Evolutionary conservation across 495 filamentous ascomycete genomes (phyloP).

Genomic region (Podospora anserina): DNA sequence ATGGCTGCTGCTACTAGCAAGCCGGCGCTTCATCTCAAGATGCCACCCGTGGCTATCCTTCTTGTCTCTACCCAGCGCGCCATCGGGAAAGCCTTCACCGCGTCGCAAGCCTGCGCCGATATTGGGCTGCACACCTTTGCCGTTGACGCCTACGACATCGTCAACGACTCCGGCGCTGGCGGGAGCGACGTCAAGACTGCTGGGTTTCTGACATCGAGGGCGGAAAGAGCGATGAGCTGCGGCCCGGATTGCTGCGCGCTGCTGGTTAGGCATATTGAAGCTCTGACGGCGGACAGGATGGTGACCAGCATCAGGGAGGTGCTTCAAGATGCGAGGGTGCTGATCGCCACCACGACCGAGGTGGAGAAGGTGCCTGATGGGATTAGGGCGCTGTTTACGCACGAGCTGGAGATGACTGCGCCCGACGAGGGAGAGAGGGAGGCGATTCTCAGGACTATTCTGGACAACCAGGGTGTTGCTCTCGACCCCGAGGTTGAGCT

Average conservation of each 20-base stretch:
- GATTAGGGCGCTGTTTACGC: constrained; percentile 85
- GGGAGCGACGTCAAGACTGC: constrained; percentile 92
- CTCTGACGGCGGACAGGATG: constrained; percentile 86
- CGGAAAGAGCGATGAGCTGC: constrained; percentile 83
- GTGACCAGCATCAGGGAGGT: constrained; percentile 77
- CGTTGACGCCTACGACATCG: constrained; percentile 89
- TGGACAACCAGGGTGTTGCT: constrained; percentile 68
- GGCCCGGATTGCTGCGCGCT: constrained; percentile 79
- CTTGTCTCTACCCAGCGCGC: constrained; percentile 85
- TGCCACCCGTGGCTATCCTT: constrained; percentile 85
- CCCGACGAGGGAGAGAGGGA: constrained; percentile 92
- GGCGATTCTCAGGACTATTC: constrained; percentile 73
- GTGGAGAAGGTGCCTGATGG: constrained; percentile 90
- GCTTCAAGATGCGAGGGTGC: constrained; percentile 64
- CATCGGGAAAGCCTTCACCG: constrained; percentile 81
- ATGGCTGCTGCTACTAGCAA: constrained; percentile 85
- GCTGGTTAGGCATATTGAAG: constrained; percentile 82
- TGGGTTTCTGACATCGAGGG: constrained; percentile 78
- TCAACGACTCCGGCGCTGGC: constrained; percentile 80
- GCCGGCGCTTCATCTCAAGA: constrained; percentile 75
- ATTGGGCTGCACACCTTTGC: constrained; percentile 86
- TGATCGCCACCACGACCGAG: constrained; percentile 91
- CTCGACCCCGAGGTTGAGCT: constrained; percentile 80
- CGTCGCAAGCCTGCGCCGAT: constrained; percentile 73
- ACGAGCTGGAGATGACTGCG: constrained; percentile 90